phyloP scores from a whole-genome alignment of 257 asterid species.

The Ilex aquifolium region DNA sequence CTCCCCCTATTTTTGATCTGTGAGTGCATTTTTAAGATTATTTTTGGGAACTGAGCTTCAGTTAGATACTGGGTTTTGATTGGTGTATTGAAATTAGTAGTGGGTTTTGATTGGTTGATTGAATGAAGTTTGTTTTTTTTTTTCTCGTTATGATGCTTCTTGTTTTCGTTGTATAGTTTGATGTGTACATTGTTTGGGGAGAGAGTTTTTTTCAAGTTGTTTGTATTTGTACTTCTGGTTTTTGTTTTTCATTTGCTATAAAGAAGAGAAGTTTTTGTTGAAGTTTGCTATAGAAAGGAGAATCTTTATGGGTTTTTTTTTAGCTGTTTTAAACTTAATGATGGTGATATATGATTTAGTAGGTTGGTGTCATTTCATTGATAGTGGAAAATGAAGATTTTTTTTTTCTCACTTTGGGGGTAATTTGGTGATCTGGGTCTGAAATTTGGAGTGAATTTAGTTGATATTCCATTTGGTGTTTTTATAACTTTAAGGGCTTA shows the following conservation, averaged over 20 bases:
- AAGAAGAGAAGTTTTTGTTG: not conserved
- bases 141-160: not conserved
- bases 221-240: not conserved
- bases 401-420: constrained; percentile 5
- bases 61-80: not conserved
- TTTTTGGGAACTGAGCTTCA: too few relatives aligned
- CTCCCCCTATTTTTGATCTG: too few relatives aligned
- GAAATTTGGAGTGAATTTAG: not conserved
- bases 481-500: constrained; percentile 5
- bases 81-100: not conserved
- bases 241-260: not conserved
- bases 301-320: not conserved
- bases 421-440: constrained; percentile 6
- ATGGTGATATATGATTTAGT: too few relatives aligned
- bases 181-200: not conserved
- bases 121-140: not conserved
- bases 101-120: not conserved
- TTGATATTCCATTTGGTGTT: not conserved
- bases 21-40: too few relatives aligned
- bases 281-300: not conserved
- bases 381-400: not conserved
- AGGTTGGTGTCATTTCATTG: not conserved
- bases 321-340: not conserved
- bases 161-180: not conserved
- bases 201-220: not conserved